Evolutionary conservation across 352 stramenopile species (phyloP), one percentile per base, ranked within the genome.

Genomic region (Globisporangium rhizosaccharum): DNA sequence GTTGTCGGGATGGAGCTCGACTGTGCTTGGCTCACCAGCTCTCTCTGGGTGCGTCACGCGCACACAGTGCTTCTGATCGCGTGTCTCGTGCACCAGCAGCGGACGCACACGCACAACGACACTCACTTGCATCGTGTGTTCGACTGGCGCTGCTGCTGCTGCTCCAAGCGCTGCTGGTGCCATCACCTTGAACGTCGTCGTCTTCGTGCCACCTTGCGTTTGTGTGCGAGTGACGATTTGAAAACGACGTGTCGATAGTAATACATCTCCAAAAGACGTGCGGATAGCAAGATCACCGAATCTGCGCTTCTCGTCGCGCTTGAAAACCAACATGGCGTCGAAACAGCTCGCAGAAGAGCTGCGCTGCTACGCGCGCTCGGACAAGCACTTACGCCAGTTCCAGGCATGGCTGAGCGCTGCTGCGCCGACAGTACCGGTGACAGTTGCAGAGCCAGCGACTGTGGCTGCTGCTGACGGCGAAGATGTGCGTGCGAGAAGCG

Each of bases 301-400:
- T 33, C 28, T 33, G 28, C 28, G 5, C 30, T 36, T 36, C 30
- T 36, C 30, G 30, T 46, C 17, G 17, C 17, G 17, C 12, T 46
- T 46, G 41, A 12, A 5, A 47, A 47, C 14, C 15, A 51, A 26
- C 14, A 71, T 61, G 54, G 57, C 64, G 49, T 59, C 68, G 2
- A 88, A 73, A 64, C 69, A 83, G 57, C 73, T 90, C 55, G 78
- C 76, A 3, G 78, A 90, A 49, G 82, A 89, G 70, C 60, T 92
- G 12, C 76, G 76, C 44, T 85, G 81, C 63, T 92, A 88, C 66
- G 78, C 75, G 62, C 78, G 78, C 65, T 92, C 80, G 51, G 78
- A 92, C 66, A 76, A 75, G 59, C 76, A 92, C 62, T 50, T 88
- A 54, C 76, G 80, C 25, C 73, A 70, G 30, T 76, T 92, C 56